Conservation (phyloP, 2,329 filamentous ascomycete species). For the Lachnellula occidentalis region DNA sequence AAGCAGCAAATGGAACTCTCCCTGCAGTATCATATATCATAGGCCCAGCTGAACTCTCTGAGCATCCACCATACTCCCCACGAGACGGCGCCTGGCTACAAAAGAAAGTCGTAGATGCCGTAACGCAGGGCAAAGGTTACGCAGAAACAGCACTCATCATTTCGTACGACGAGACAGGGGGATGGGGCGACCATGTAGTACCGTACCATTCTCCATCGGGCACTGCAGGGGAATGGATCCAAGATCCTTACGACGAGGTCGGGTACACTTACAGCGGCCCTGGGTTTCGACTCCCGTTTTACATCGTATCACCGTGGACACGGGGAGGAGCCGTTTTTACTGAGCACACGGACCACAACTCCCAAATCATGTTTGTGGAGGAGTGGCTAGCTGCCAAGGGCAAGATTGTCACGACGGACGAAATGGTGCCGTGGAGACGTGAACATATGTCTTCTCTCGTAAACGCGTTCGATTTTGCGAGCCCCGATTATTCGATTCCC, state of each 20-base stretch:
- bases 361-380: conserved; percentile 49
- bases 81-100: conserved; percentile 51
- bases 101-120: conserved; percentile 45
- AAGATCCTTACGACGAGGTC: conserved; percentile 39
- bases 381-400: conserved; percentile 43
- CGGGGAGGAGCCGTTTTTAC: conserved; percentile 48
- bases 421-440: conserved; percentile 43
- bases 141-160: conserved; percentile 17
- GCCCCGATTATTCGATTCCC: conserved; percentile 45
- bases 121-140: conserved; percentile 45
- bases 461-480: conserved; percentile 40
- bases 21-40: conserved; percentile 48
- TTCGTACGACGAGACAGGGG: conserved; percentile 40
- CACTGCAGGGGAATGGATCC: conserved; percentile 47
- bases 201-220: conserved; percentile 45
- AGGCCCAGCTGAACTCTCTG: conserved; percentile 44
- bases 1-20: conserved; percentile 45
- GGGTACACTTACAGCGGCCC: conserved; percentile 40
- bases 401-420: conserved; percentile 33
- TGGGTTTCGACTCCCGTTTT: conserved; percentile 46
- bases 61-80: conserved; percentile 48
- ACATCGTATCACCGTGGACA: conserved; percentile 51
- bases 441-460: conserved; percentile 43
- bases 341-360: conserved; percentile 49
- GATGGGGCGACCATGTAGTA: conserved; percentile 50